Base-by-base conservation (phyloP, 768 basidiomycete species). In the Mycena chlorophos region DNA sequence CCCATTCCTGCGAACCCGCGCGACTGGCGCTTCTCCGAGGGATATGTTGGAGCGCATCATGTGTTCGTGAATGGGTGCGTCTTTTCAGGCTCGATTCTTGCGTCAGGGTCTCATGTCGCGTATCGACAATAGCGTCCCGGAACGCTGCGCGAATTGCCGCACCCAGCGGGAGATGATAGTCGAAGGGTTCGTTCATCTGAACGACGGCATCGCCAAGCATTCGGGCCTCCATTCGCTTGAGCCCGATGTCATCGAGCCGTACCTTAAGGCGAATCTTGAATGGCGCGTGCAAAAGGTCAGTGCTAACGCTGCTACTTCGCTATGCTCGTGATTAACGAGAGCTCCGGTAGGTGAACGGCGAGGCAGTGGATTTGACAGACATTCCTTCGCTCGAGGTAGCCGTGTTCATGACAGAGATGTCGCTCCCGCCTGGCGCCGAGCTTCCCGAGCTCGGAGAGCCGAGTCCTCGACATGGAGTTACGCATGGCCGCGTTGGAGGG, bases 151-250 rank as follows among this genome's bases (percentile, higher is more conserved):
- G 19, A 79, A 79, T 57, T 79, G 77, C 63, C 62, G 64, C 28
- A 57, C 63, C 1, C 66, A 74, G 38, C 55, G 38, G 5, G 67
- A 73, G 42, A 38, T 71, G 19, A 57, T 71, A 23, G 63, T 67
- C 20, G 77, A 79, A 61, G 78, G 78, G 4, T 80, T 76, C 63
- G 73, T 81, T 4, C 77, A 75, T 56, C 67, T 81, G 28, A 75
- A 75, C 40, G 55, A 68, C 1, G 70, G 62, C 3, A 70, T 81
- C 37, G 58, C 59, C 2, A 55, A 66, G 4, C 65, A 65, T 26
- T 68, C 68, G 0, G 64, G 66, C 2, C 55, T 75, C 26, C 48
- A 56, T 4, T 71, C 77, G 5, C 67, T 74, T 30, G 68, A 75
- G 6, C 76, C 77, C 4, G 61, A 60, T 14, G 70, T 67, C n/a